These are phyloP conservation scores for Zanthoxylum bungeanum DNA, from an alignment of 345 rosid species.

Conservation along the genomic window DNA sequence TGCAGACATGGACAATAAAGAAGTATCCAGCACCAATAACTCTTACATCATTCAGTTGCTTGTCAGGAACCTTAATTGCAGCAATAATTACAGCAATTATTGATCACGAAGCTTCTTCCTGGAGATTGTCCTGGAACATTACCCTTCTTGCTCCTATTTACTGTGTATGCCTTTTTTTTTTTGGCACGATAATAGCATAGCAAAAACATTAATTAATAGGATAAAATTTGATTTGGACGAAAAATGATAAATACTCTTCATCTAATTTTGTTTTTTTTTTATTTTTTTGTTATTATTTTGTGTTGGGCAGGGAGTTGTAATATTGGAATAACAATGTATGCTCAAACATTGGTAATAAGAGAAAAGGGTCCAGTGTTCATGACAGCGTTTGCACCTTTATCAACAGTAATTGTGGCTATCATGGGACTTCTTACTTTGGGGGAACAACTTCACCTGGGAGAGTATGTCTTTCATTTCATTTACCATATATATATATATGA, in stretches of 20 bases:
- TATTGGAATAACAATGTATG: not conserved
- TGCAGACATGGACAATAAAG: constrained; percentile 1
- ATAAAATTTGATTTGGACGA: not conserved
- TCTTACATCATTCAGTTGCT: constrained; percentile 5
- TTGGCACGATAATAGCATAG: too few relatives aligned
- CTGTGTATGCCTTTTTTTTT: not conserved
- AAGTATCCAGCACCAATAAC: constrained; percentile 16
- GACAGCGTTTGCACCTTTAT: not conserved
- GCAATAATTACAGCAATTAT: constrained; percentile 4
- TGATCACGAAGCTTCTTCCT: constrained; percentile 10
- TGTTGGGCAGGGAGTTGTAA: not conserved
- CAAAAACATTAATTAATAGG: too few relatives aligned
- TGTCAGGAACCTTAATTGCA: constrained; percentile 3
- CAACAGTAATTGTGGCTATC: not conserved
- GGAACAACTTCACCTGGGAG: not conserved
- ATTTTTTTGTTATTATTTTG: too few relatives aligned
- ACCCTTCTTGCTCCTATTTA: constrained; percentile 13
- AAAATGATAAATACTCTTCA: too few relatives aligned
- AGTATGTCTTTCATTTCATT: too few relatives aligned
- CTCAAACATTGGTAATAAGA: not conserved
- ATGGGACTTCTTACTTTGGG: not conserved
- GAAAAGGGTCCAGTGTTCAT: not conserved
- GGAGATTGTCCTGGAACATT: constrained; percentile 10
- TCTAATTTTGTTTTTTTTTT: not conserved
- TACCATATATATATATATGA: too few relatives aligned